Conservation (phyloP, 257 asterid genomes). For the Rauvolfia tetraphylla region DNA sequence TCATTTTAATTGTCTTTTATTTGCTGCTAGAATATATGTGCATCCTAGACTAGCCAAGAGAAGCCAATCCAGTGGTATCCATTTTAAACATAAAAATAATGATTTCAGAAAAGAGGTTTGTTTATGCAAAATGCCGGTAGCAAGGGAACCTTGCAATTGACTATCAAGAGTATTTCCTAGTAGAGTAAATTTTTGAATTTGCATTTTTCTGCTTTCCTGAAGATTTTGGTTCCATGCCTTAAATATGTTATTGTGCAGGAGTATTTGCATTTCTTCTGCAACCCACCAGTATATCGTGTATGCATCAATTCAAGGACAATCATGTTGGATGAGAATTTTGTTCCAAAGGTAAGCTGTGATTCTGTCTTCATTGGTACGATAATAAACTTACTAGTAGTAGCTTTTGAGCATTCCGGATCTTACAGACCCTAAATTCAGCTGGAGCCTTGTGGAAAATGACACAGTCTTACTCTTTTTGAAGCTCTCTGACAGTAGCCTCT, state of each 20-base stretch:
- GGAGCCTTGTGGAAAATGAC: neutral
- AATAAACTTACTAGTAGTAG: neutral
- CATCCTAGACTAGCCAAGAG: neutral
- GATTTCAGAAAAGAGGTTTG: neutral
- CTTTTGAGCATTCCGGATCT: neutral
- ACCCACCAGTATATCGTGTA: conserved; percentile 66
- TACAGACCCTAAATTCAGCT: too few species aligned
- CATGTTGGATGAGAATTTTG: conserved; percentile 77
- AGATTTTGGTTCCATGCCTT: neutral
- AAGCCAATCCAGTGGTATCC: neutral
- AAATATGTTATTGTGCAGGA: conserved; percentile 49
- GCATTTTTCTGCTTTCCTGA: neutral
- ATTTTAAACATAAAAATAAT: neutral
- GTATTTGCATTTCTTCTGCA: conserved; percentile 86
- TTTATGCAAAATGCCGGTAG: neutral
- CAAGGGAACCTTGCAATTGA: neutral
- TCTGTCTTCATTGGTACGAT: neutral
- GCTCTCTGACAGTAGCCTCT: conserved; percentile 68
- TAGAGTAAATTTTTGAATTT: neutral
- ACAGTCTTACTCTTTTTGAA: conserved; percentile 21
- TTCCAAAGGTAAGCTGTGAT: conserved; percentile 51
- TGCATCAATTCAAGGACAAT: conserved; percentile 77
- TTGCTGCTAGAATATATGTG: neutral
- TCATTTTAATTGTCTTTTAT: neutral
- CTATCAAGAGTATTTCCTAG: neutral